These are phyloP conservation scores for Candida tallmaniae DNA, from an alignment of 805 yeast genomes.

Conservation along the genomic window DNA sequence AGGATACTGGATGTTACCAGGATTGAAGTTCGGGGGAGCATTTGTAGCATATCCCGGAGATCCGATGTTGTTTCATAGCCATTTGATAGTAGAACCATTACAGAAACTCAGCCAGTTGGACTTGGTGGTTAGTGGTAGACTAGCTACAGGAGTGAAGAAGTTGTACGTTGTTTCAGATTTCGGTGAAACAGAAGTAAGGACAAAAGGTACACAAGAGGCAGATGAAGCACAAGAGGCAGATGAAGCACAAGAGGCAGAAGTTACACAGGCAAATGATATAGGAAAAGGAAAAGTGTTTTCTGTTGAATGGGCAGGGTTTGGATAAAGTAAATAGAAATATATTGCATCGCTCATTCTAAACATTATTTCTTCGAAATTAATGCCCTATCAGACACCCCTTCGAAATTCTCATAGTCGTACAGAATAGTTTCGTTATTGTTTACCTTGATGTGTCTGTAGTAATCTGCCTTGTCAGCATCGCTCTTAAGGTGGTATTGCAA, in stretches of 20 bases:
- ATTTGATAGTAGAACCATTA: slow-evolving; percentile 53
- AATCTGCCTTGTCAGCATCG: slow-evolving; percentile 12
- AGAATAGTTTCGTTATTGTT: slow-evolving; percentile 18
- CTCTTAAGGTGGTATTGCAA: slow-evolving; percentile 24
- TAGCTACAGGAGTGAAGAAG: slow-evolving; percentile 91
- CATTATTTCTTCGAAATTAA: too few relatives aligned
- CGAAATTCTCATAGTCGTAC: slow-evolving; percentile 4
- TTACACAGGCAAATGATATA: slow-evolving; percentile 2
- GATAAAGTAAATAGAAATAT: slow-evolving; percentile 32
- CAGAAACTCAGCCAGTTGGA: slow-evolving; percentile 40
- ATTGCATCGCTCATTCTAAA: too few relatives aligned
- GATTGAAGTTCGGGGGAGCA: slow-evolving; percentile 86
- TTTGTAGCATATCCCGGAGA: slow-evolving; percentile 94
- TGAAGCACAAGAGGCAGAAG: slow-evolving; percentile 2
- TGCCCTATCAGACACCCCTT: too few relatives aligned
- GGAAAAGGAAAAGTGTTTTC: slow-evolving; percentile 42
- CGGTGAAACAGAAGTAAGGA: slow-evolving; percentile 1
- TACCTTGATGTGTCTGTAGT: slow-evolving; percentile 31
- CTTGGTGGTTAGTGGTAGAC: slow-evolving; percentile 78
- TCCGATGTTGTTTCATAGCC: slow-evolving; percentile 87
- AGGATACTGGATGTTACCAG: slow-evolving; percentile 68
- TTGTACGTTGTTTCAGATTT: slow-evolving; percentile 58
- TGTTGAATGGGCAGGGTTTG: slow-evolving; percentile 96
- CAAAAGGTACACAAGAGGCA: not conserved
- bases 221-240: not conserved